A percentile compares a stretch with the other conserved stretches of the same genome.
Conservation (phyloP, 768 basidiomycete species). For the Boletus fagicola region DNA sequence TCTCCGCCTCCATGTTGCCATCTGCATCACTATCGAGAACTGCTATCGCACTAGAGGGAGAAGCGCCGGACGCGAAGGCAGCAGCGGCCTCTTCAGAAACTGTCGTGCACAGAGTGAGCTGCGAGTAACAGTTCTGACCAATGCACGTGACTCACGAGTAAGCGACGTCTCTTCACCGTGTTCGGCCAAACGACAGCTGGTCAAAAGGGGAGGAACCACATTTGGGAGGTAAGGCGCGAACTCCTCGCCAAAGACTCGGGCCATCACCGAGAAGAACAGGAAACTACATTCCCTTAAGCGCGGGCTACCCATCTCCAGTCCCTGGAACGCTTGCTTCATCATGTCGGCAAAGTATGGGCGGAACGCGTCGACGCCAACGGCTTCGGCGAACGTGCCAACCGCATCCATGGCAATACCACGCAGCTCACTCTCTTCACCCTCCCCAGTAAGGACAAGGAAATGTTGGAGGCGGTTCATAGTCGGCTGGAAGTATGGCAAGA, state of each 20-base stretch:
- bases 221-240: slow-evolving; percentile 84
- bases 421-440: slow-evolving; percentile 91
- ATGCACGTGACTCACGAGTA: slow-evolving; percentile 40
- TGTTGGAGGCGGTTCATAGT: slow-evolving; percentile 87
- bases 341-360: slow-evolving; percentile 92
- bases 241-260: slow-evolving; percentile 93
- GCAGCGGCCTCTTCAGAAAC: slow-evolving; percentile 55
- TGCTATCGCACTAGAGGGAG: slow-evolving; percentile 66
- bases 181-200: slow-evolving; percentile 81
- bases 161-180: slow-evolving; percentile 54
- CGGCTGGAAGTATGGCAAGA: slow-evolving; percentile 91
- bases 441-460: slow-evolving; percentile 80
- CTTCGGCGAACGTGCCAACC: slow-evolving; percentile 97
- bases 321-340: slow-evolving; percentile 94
- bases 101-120: slow-evolving; percentile 8
- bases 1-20: slow-evolving; percentile 57
- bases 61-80: slow-evolving; percentile 71
- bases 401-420: slow-evolving; percentile 98
- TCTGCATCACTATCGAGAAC: slow-evolving; percentile 55
- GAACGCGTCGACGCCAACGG: slow-evolving; percentile 92
- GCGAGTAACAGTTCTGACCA: neutral
- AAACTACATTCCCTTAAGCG: slow-evolving; percentile 93
- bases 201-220: slow-evolving; percentile 83
- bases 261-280: slow-evolving; percentile 98
- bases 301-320: slow-evolving; percentile 81